A percentile compares a stretch with the other conserved stretches of the same genome.
phyloP scores from a whole-genome alignment of 495 filamentous ascomycete genomes.

The Aspergillus conjunctus region DNA sequence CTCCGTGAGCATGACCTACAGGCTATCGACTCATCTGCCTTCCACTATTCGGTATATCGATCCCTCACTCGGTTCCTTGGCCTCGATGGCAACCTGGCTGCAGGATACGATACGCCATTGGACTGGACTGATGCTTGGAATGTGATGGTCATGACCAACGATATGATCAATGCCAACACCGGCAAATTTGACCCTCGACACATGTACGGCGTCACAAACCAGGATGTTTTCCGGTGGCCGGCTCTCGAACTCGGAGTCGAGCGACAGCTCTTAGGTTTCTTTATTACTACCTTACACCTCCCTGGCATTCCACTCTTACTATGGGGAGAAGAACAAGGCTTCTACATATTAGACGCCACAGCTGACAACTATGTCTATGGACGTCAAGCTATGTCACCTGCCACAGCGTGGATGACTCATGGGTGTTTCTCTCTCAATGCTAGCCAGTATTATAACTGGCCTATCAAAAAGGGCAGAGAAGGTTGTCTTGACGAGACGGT shows the following conservation, averaged over 20 bases:
- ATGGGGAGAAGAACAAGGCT: conserved; percentile 73
- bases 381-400: conserved; percentile 65
- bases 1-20: conserved; percentile 57
- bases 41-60: conserved; percentile 74
- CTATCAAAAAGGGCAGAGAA: conserved; percentile 53
- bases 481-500: conserved; percentile 63
- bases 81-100: conserved; percentile 62
- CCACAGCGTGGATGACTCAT: conserved; percentile 68
- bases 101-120: conserved; percentile 60
- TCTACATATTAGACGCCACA: conserved; percentile 68
- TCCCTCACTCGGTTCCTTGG: conserved; percentile 67
- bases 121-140: conserved; percentile 68
- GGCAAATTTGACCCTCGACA: conserved; percentile 71
- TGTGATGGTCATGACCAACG: conserved; percentile 62
- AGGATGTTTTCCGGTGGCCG: conserved; percentile 78
- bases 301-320: conserved; percentile 67
- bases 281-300: conserved; percentile 65
- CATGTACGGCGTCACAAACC: conserved; percentile 70
- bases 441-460: conserved; percentile 61
- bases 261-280: conserved; percentile 61
- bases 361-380: conserved; percentile 73
- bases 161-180: conserved; percentile 65
- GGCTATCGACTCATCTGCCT: conserved; percentile 67
- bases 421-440: conserved; percentile 64
- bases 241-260: conserved; percentile 63